Evolutionary conservation across 176 grass and related monocot genomes (phyloP), one percentile per base, ranked within the genome.

Genomic region (Tillandsia leiboldiana): DNA sequence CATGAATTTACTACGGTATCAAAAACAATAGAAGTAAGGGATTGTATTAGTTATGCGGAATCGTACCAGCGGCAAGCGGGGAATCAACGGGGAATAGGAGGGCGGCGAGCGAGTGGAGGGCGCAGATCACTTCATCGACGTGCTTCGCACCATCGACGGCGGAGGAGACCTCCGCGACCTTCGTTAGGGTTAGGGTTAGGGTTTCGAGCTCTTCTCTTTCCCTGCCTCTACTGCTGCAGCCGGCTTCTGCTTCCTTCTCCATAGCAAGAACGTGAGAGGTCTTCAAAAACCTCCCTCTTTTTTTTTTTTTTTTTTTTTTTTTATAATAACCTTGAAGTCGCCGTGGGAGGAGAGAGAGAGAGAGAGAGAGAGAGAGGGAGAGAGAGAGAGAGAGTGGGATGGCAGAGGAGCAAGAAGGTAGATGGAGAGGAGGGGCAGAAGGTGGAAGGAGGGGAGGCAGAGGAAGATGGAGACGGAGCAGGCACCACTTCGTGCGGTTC

Each of bases 151-250:
- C 71, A n/a, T 81, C 81, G 18, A 96, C 63, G 1, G 81, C 67
- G 23, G 85, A 83, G 2, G 81, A 78, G 9, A 81, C 83, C 52
- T 92, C 88, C 11, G 78, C 83, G 11, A 96, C 88, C 72, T 80
- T 96, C 2, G 57, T 65, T 47, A 96, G 79, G 42, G 75, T n/a
- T n/a, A n/a, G n/a, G n/a, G n/a, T 50, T 70, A 85, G 53, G 69
- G 63, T 76, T 66, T 92, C 81, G 42, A 77, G 79, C 66, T 53
- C 51, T 48, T 10, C 24, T 15, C 65, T 53, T 24, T 72, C 63
- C 20, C 73, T 53, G 67, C 66, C 68, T 42, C 12, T 42, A 26
- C 24, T 70, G 24, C 12, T 50, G 13, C 49, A 0, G 9, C 17
- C 20, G 10, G 33, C 33, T 7, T 50, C 69, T 28, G n/a, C 64